Evolutionary conservation across 2,329 filamentous ascomycete species (phyloP).

Genomic region (Fonsecaea nubica): DNA sequence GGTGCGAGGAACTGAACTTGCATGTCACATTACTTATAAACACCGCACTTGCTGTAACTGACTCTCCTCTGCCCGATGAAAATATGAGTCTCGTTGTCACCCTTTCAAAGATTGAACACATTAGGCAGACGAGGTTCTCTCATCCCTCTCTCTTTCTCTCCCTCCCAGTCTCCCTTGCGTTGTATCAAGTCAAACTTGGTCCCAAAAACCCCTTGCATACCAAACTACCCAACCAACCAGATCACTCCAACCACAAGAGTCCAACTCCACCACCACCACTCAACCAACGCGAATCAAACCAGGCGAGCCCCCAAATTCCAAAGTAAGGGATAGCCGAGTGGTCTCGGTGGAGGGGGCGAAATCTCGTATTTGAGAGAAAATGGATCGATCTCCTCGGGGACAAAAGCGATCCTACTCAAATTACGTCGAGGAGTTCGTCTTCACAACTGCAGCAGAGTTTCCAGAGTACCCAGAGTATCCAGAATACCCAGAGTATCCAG

Average conservation of each 20-base stretch:
- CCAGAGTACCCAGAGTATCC: not conserved
- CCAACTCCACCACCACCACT: not conserved
- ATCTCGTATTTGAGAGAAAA: not conserved
- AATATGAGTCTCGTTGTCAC: not conserved
- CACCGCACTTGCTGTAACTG: not conserved
- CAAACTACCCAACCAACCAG: not conserved
- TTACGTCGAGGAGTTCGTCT: not conserved
- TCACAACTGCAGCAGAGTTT: no score
- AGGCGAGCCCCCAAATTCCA: not conserved
- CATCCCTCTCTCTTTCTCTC: not conserved
- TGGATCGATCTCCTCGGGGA: not conserved
- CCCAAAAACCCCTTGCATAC: conserved; percentile 1
- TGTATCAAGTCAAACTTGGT: not conserved
- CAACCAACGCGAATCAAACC: not conserved
- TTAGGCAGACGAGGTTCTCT: not conserved
- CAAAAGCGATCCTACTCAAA: not conserved
- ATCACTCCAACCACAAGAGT: not conserved
- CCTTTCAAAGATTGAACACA: not conserved
- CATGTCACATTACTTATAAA: no score
- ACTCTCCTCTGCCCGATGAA: not conserved
- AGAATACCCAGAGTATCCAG: no score
- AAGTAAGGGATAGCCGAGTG: not conserved
- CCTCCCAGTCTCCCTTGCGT: not conserved
- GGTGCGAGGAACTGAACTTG: no score
- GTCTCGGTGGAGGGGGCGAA: not conserved